phyloP scores from a whole-genome alignment of 225 moss, liverwort and hornwort genomes.

The Neckera pumila region DNA sequence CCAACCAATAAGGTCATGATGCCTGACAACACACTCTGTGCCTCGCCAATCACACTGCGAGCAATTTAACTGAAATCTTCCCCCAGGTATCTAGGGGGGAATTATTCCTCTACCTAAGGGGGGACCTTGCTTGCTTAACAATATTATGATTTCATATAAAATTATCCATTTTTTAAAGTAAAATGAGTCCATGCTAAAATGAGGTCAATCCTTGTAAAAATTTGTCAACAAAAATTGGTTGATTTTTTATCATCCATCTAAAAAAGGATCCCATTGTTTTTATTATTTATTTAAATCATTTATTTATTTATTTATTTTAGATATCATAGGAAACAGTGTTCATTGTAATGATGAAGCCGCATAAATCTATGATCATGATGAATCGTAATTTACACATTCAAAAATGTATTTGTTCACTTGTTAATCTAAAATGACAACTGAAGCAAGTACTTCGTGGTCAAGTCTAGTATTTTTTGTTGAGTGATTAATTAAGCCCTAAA shows the following conservation, averaged over 20 bases:
- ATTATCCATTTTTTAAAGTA: fast-evolving
- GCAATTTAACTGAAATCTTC: no score
- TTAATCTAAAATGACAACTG: neutral
- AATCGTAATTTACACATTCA: neutral
- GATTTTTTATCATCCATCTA: neutral
- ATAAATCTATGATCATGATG: neutral
- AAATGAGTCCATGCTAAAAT: neutral
- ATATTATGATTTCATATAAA: neutral
- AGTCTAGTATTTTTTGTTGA: neutral
- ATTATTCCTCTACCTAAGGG: no score
- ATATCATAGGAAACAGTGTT: neutral
- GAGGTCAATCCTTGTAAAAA: neutral
- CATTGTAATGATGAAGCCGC: neutral
- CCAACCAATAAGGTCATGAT: no score
- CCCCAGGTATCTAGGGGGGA: no score
- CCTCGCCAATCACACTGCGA: no score
- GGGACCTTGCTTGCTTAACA: no score
- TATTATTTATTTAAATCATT: neutral
- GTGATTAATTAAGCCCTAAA: neutral
- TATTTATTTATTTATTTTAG: neutral
- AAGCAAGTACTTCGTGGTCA: no score
- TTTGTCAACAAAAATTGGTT: neutral
- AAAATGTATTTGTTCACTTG: neutral
- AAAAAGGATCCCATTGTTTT: neutral
- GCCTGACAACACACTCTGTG: no score